A percentile compares a stretch with the other conserved stretches of the same genome.
phyloP scores from a whole-genome alignment of 164 flowering plant genomes.

The Euptelea pleiosperma region DNA sequence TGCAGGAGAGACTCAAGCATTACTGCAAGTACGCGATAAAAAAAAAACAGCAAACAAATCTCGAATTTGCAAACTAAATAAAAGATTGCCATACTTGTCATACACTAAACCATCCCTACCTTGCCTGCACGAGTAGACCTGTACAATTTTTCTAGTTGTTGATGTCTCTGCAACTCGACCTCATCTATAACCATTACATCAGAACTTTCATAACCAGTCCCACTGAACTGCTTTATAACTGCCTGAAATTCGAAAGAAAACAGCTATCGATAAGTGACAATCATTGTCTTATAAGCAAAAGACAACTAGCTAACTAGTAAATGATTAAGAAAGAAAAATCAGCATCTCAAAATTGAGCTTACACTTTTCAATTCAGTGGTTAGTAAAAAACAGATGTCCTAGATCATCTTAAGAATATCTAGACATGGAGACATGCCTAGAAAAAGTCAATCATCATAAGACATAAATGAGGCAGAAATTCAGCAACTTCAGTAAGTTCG shows the following conservation, averaged over 20 bases:
- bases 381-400: background rate
- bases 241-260: constrained; percentile 45
- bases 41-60: background rate
- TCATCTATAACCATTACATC: constrained; percentile 89
- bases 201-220: constrained; percentile 82
- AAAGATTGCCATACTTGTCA: background rate
- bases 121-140: constrained; percentile 76
- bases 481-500: too few species aligned
- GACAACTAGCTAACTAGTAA: constrained; percentile 4
- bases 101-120: constrained; percentile 39
- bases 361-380: background rate
- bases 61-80: background rate
- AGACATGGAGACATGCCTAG: background rate
- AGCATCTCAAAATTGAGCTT: background rate
- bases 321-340: background rate
- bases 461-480: background rate
- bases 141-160: constrained; percentile 87
- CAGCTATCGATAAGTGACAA: background rate
- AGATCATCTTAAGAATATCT: background rate
- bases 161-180: constrained; percentile 88
- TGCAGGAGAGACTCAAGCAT: background rate
- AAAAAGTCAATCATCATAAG: background rate
- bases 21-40: background rate
- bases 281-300: background rate
- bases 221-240: constrained; percentile 86